Evolutionary conservation across 2,329 filamentous ascomycete species (phyloP), one percentile per base, ranked within the genome.

Genomic region (Alternaria postmessia): DNA sequence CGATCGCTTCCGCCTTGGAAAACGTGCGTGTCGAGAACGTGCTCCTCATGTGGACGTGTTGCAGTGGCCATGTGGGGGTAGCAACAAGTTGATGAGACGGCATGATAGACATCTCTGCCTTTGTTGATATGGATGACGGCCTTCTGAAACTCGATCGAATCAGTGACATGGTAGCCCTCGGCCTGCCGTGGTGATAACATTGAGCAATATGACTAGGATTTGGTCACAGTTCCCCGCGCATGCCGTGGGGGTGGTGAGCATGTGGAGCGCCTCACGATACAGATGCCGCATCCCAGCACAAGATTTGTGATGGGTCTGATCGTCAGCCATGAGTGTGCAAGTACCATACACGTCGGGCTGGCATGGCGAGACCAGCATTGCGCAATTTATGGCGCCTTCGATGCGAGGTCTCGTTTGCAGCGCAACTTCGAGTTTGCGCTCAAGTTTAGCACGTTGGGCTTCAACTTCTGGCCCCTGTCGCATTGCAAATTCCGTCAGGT

Each of bases 1-100:
- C 53, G 9, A 44, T 49, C 32, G 49, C 54, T 47, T 44, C 57
- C 44, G 41, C 49, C 51, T 20, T 44, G 38, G 38, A 57, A 52
- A 58, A 63, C 61, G 57, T 63, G 61, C 57, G 51, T 20, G 39
- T 56, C 39, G 34, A 39, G 28, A 28, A 51, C 47, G 54, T 57
- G 54, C 54, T 48, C 46, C 46, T 32, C 39, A 38, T 43, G 51
- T 48, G 42, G 49, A 47, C 42, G 34, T 38, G 32, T 30, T 39
- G 39, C 47, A 53, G 26, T 51, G 38, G 28, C 38, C 44, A 46
- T 52, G 60, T 63, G 60, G 60, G 52, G 57, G 48, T 51, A 38
- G 22, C 24, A 42, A n/a, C 46, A 59, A 28, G 22, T 34, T 36
- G 38, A 34, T 24, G 41, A 46, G 26, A 32, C 30, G n/a, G 51